A percentile compares a stretch with the other conserved stretches of the same genome.
Evolutionary conservation across 257 asterid species (phyloP).

Genomic region (Solanum ossicruentum): DNA sequence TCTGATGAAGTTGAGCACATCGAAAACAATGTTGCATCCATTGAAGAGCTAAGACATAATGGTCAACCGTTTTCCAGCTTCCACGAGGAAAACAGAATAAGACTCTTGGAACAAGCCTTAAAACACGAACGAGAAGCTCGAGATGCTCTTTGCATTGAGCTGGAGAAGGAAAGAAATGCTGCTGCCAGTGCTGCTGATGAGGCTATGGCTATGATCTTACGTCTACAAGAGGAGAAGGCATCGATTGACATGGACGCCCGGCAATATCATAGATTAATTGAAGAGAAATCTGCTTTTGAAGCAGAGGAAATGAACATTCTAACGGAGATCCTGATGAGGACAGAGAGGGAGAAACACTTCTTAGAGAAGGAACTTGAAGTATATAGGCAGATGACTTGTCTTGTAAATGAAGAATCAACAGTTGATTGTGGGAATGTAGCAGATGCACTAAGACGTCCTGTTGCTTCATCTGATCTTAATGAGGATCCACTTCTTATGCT

Average conservation of each 20-base stretch:
- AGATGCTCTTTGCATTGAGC: constrained; percentile 35
- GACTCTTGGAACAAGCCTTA: constrained; percentile 46
- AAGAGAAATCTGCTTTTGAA: constrained; percentile 77
- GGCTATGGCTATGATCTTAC: constrained; percentile 96
- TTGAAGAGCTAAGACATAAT: constrained; percentile 9
- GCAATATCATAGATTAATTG: constrained; percentile 70
- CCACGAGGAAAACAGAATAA: constrained; percentile 20
- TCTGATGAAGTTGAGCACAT: constrained; percentile 12
- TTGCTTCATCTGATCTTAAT: constrained; percentile 15
- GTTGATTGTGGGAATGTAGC: constrained; percentile 1
- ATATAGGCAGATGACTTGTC: constrained; percentile 27
- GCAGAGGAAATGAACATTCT: constrained; percentile 83
- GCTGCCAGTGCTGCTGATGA: constrained; percentile 94
- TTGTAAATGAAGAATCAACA: constrained; percentile 20
- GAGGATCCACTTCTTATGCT: constrained; percentile 35
- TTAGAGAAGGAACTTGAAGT: constrained; percentile 74
- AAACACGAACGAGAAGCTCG: constrained; percentile 43
- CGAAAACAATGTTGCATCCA: constrained; percentile 4
- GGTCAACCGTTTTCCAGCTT: background rate
- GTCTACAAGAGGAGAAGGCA: constrained; percentile 90
- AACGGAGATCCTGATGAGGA: constrained; percentile 55
- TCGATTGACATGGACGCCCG: constrained; percentile 81
- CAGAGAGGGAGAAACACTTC: constrained; percentile 71
- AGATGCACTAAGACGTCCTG: background rate
- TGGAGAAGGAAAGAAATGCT: constrained; percentile 88